Conservation (phyloP, 2,329 filamentous ascomycete species). For the Microdochium nivale region DNA sequence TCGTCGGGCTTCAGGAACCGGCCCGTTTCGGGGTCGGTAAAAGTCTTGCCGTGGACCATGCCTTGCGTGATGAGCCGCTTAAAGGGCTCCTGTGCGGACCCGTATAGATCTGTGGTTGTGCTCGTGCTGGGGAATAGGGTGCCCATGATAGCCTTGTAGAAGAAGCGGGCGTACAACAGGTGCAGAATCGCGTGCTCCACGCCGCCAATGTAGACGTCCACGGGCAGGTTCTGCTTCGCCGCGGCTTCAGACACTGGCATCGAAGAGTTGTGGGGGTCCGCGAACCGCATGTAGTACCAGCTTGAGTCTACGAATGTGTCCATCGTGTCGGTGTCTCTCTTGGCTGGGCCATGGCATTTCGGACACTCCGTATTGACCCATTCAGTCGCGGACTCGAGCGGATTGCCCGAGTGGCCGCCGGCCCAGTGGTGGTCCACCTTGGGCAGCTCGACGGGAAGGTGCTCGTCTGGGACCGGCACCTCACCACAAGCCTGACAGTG, state of each 20-base stretch:
- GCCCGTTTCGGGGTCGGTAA: conserved; percentile 63
- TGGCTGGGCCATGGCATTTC: conserved; percentile 59
- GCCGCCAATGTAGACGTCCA: conserved; percentile 83
- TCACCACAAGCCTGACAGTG: conserved; percentile 71
- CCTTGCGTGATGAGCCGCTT: conserved; percentile 77
- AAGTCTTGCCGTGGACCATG: conserved; percentile 88
- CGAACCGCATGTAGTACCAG: conserved; percentile 83
- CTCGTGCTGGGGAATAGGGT: conserved; percentile 35
- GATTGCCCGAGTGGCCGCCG: conserved; percentile 64
- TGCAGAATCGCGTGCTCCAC: conserved; percentile 89
- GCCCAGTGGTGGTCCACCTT: conserved; percentile 60
- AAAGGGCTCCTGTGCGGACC: conserved; percentile 59
- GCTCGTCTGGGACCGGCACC: conserved; percentile 66
- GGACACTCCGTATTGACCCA: conserved; percentile 75
- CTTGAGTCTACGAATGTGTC: conserved; percentile 94
- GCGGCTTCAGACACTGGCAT: conserved; percentile 53
- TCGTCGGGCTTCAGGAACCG: conserved; percentile 71
- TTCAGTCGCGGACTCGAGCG: conserved; percentile 59
- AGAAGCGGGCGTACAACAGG: conserved; percentile 80
- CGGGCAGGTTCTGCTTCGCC: conserved; percentile 53
- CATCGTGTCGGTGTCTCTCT: conserved; percentile 88
- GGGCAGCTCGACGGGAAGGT: conserved; percentile 72
- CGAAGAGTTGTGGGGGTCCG: conserved; percentile 58
- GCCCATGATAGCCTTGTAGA: conserved; percentile 73
- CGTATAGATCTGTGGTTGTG: conserved; percentile 11